These are phyloP conservation scores for Nothopassalora personata DNA, from an alignment of 2,329 filamentous ascomycete genomes.

Conservation along the genomic window DNA sequence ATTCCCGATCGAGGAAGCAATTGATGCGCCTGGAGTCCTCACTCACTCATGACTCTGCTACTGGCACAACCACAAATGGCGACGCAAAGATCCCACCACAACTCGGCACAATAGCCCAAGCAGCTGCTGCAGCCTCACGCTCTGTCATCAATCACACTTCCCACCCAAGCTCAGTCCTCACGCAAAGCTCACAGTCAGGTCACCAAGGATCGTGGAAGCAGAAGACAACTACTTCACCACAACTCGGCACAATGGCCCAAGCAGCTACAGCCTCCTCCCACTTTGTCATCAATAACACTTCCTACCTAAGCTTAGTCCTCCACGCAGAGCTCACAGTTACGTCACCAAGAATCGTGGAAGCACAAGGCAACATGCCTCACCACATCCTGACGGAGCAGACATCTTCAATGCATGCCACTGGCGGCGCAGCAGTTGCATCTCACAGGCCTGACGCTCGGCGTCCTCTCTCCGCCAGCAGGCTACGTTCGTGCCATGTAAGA, in stretches of 20 bases:
- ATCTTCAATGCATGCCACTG: conserved; percentile 68
- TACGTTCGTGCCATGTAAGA: conserved; percentile 52
- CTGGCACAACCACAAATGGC: neutral
- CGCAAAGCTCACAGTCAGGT: conserved; percentile 41
- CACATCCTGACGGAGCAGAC: conserved; percentile 44
- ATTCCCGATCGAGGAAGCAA: neutral
- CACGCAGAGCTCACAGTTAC: conserved; percentile 43
- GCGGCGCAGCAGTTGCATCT: conserved; percentile 66
- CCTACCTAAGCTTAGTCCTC: conserved; percentile 38
- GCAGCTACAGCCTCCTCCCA: conserved; percentile 4
- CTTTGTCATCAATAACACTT: neutral
- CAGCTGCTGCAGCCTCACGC: conserved; percentile 1
- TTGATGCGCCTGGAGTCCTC: neutral
- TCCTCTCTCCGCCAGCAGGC: conserved; percentile 46
- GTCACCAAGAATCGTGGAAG: conserved; percentile 45
- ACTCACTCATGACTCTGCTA: neutral
- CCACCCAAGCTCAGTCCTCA: conserved; percentile 41
- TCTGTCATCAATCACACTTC: neutral
- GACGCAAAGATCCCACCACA: neutral
- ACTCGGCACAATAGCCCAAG: conserved; percentile 12
- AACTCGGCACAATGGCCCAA: conserved; percentile 11
- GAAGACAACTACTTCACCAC: conserved; percentile 45
- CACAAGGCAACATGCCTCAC: conserved; percentile 47
- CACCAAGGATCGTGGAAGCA: conserved; percentile 44
- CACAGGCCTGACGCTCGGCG: conserved; percentile 38